A percentile compares a stretch with the other conserved stretches of the same genome.
Conservation (phyloP, 2,329 filamentous ascomycete species). For the Aspergillus puulaauensis region DNA sequence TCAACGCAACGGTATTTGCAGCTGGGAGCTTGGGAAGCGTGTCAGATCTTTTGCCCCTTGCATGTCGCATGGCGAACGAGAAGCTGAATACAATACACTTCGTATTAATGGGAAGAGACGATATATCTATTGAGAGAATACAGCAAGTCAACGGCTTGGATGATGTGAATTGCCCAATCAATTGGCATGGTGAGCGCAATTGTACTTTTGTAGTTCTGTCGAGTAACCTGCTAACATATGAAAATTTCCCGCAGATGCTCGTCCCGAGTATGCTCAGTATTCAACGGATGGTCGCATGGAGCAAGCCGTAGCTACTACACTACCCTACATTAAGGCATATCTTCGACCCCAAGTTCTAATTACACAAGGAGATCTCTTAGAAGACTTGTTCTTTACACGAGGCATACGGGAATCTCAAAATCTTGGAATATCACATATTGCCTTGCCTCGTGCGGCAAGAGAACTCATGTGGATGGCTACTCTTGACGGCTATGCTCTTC, state of each 20-base stretch:
- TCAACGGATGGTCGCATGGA: slow-evolving; percentile 72
- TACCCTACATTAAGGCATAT: slow-evolving; percentile 70
- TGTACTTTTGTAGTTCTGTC: not conserved
- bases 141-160: slow-evolving; percentile 77
- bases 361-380: slow-evolving; percentile 64
- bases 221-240: slow-evolving; percentile 45
- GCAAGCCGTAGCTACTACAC: slow-evolving; percentile 60
- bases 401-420: slow-evolving; percentile 56
- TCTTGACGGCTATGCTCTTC: slow-evolving; percentile 70
- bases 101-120: slow-evolving; percentile 71
- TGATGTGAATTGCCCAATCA: slow-evolving; percentile 63
- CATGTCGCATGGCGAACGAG: slow-evolving; percentile 78
- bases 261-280: slow-evolving; percentile 68
- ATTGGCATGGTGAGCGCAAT: slow-evolving; percentile 52
- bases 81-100: slow-evolving; percentile 77
- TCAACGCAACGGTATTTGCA: slow-evolving; percentile 68
- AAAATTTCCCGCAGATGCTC: slow-evolving; percentile 57
- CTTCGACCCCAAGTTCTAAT: slow-evolving; percentile 77
- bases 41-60: slow-evolving; percentile 72
- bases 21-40: slow-evolving; percentile 73
- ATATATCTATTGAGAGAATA: slow-evolving; percentile 68
- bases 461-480: slow-evolving; percentile 74
- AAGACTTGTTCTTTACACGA: slow-evolving; percentile 67
- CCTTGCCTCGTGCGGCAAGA: slow-evolving; percentile 65
- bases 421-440: slow-evolving; percentile 65